phyloP scores from a whole-genome alignment of 371 early-diverging fungal species.

The Phascolomyces articulosus region DNA sequence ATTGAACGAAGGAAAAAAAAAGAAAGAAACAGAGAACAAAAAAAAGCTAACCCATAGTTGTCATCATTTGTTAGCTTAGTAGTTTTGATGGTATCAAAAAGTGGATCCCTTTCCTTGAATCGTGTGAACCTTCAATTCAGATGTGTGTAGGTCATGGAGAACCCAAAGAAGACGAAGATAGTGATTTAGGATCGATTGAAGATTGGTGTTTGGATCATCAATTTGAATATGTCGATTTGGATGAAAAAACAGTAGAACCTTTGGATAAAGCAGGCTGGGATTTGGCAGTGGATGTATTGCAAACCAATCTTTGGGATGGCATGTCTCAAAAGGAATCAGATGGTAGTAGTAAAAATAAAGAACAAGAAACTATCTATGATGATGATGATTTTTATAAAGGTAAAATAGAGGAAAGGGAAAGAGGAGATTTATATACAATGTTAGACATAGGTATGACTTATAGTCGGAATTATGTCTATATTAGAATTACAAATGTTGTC shows the following conservation, averaged over 20 bases:
- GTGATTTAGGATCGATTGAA: constrained; percentile 23
- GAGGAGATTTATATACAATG: background rate
- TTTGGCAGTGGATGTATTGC: constrained; percentile 61
- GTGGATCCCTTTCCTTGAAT: constrained; percentile 60
- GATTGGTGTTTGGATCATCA: constrained; percentile 65
- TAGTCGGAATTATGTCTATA: background rate
- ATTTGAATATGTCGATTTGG: constrained; percentile 69
- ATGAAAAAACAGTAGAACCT: constrained; percentile 29
- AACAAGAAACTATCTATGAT: background rate
- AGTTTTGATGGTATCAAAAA: constrained; percentile 56
- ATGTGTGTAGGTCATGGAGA: constrained; percentile 50
- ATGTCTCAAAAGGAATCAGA: constrained; percentile 33
- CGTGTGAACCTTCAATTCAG: constrained; percentile 57
- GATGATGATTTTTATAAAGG: constrained; percentile 28
- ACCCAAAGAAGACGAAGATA: background rate
- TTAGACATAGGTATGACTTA: background rate
- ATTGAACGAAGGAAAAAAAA: too few relatives aligned
- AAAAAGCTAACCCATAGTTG: background rate
- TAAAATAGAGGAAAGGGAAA: background rate
- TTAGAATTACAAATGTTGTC: constrained; percentile 17
- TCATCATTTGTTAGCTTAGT: constrained; percentile 34
- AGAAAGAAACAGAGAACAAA: background rate
- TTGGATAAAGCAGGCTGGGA: constrained; percentile 44
- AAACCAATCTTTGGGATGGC: constrained; percentile 79
- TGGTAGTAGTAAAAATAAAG: background rate